phyloP scores from a whole-genome alignment of 352 stramenopile species.

The Phytophthora tentaculata region DNA sequence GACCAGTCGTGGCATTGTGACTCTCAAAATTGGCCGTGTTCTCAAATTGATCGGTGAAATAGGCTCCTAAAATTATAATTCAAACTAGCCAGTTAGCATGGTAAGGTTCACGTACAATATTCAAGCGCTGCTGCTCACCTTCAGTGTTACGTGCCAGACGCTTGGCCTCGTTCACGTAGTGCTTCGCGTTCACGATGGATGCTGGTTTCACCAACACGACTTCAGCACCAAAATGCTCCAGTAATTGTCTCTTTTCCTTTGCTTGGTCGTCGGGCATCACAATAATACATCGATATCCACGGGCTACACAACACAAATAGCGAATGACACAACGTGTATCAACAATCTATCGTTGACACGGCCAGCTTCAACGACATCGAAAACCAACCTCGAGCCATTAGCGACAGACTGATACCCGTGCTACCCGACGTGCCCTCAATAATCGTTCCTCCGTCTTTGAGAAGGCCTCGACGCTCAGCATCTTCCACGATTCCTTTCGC shows the following conservation, averaged over 20 bases:
- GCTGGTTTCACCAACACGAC: constrained; percentile 90
- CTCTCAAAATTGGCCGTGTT: constrained; percentile 96
- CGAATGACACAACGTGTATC: constrained; percentile 5
- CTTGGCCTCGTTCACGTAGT: constrained; percentile 98
- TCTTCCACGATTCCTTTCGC: constrained; percentile 95
- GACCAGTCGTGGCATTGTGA: constrained; percentile 95
- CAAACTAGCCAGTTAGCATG: background rate
- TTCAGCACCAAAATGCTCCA: constrained; percentile 87
- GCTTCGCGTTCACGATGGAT: constrained; percentile 97
- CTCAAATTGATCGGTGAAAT: constrained; percentile 99
- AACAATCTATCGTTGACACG: background rate
- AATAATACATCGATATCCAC: constrained; percentile 95
- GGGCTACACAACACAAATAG: constrained; percentile 46
- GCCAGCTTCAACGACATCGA: constrained; percentile 1
- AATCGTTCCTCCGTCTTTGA: constrained; percentile 94
- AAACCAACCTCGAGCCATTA: constrained; percentile 83
- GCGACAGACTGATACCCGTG: constrained; percentile 97
- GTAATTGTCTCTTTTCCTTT: constrained; percentile 88
- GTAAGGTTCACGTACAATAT: background rate
- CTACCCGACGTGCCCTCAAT: constrained; percentile 98
- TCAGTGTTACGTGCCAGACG: constrained; percentile 81
- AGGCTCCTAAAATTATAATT: constrained; percentile 59
- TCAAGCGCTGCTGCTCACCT: constrained; percentile 38
- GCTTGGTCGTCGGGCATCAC: constrained; percentile 98
- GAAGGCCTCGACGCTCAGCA: constrained; percentile 86